Evolutionary conservation across 257 asterid species (phyloP).

Genomic region (Rauvolfia tetraphylla): DNA sequence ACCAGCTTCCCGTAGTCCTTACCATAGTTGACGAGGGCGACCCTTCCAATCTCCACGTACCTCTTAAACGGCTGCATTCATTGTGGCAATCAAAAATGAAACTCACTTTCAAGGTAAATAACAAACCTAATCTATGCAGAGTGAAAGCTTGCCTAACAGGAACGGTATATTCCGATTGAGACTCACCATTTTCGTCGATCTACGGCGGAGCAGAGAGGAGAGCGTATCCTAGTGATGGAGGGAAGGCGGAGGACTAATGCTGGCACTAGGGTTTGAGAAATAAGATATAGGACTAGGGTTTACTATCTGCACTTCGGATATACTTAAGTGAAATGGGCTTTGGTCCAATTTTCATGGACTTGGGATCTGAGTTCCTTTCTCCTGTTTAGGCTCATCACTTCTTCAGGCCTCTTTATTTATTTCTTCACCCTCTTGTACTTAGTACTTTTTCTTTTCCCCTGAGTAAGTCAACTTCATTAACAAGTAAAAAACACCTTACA

Average conservation of each 20-base stretch:
- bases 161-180: background rate
- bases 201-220: background rate
- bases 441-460: no score
- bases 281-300: conserved; percentile 9
- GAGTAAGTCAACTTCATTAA: no score
- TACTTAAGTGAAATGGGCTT: background rate
- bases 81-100: background rate
- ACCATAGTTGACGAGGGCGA: conserved; percentile 82
- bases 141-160: no score
- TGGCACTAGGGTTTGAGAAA: conserved; percentile 6
- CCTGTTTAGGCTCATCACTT: background rate
- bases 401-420: no score
- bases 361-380: background rate
- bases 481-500: no score
- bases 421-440: no score
- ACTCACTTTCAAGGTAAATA: conserved; percentile 12
- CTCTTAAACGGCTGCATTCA: conserved; percentile 82
- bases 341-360: background rate
- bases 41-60: conserved; percentile 92
- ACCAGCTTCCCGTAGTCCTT: conserved; percentile 85
- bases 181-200: conserved; percentile 24
- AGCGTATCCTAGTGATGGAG: background rate
- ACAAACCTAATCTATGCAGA: background rate
- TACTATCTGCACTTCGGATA: background rate
- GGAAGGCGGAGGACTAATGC: background rate